Evolutionary conservation across 257 asterid genomes (phyloP).

Genomic region (Linderniella brevidens): DNA sequence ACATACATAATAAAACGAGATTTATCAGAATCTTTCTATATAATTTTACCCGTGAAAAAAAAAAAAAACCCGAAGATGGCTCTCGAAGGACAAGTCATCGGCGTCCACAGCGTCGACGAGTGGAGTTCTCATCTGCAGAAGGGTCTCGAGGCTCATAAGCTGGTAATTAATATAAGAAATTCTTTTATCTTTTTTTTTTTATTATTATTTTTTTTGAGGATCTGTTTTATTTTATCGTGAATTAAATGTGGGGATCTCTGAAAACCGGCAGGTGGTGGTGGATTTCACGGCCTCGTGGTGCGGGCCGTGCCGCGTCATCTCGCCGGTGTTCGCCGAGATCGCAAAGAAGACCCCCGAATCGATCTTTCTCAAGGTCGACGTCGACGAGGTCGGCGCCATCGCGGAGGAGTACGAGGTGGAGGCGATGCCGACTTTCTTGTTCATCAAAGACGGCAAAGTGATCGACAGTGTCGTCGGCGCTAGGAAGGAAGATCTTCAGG

Average conservation of each 20-base stretch:
- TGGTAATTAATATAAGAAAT: not conserved
- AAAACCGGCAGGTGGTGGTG: slow-evolving; percentile 2
- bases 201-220: not conserved
- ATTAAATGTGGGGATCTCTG: not conserved
- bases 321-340: not conserved
- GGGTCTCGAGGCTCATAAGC: not conserved
- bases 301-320: slow-evolving; percentile 6
- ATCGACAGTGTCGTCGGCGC: slow-evolving; percentile 19
- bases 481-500: slow-evolving; percentile 11
- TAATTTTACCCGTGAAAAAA: too few species aligned
- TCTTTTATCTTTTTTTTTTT: not conserved
- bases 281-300: slow-evolving; percentile 7
- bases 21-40: too few species aligned
- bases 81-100: not conserved
- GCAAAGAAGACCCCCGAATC: slow-evolving; percentile 6
- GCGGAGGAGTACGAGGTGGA: slow-evolving; percentile 15
- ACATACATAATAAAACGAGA: too few species aligned
- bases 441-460: slow-evolving; percentile 17
- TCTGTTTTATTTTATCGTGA: not conserved
- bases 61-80: not conserved
- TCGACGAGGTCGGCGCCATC: slow-evolving; percentile 3
- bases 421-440: slow-evolving; percentile 21
- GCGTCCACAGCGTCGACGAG: not conserved
- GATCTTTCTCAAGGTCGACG: slow-evolving; percentile 6
- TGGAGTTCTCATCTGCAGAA: not conserved